Evolutionary conservation across 106 monocot genomes (phyloP).

Genomic region (Phalaenopsis aphrodite): DNA sequence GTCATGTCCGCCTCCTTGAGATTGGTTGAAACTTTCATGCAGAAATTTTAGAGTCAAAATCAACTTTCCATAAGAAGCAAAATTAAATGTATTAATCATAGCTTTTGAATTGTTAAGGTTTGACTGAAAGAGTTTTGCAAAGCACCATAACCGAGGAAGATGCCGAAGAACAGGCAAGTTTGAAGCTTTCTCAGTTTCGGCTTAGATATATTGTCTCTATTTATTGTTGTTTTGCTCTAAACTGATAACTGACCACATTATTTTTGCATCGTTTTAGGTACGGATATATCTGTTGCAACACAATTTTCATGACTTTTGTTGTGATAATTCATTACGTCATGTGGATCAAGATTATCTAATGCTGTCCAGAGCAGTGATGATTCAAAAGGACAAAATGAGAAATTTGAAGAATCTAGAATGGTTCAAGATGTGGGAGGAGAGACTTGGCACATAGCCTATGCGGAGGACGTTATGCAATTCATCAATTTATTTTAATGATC

Average conservation of each 20-base stretch:
- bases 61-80: background rate
- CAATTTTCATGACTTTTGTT: background rate
- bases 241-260: background rate
- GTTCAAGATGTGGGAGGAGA: background rate
- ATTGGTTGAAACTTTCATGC: background rate
- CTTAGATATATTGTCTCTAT: background rate
- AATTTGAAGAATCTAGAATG: background rate
- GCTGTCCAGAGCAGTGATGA: background rate
- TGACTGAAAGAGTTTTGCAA: constrained; percentile 68
- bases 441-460: background rate
- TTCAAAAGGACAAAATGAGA: background rate
- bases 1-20: background rate
- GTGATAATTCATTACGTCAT: background rate
- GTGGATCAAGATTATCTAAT: background rate
- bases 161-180: constrained; percentile 78
- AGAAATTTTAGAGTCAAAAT: background rate
- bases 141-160: constrained; percentile 64
- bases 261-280: background rate
- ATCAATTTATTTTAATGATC: background rate
- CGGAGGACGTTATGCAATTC: background rate
- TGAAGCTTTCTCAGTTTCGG: background rate
- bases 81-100: background rate
- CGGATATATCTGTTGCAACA: background rate
- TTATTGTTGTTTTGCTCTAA: background rate
- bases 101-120: constrained; percentile 33